Evolutionary conservation across 257 asterid genomes (phyloP).

Genomic region (Knoxia roxburghii): DNA sequence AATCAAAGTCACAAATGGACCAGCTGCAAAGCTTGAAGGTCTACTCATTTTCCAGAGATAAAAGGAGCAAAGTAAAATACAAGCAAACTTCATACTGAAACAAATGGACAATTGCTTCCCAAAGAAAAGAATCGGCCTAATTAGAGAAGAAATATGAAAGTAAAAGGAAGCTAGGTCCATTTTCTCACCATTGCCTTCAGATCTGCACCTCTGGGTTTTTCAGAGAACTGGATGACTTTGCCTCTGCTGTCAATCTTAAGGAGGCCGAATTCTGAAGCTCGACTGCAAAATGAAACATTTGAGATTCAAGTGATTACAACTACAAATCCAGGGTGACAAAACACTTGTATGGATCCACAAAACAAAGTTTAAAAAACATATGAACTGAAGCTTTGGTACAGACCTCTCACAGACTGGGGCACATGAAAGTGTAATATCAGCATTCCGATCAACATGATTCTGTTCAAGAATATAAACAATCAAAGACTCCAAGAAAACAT

Average conservation of each 20-base stretch:
- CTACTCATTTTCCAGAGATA: not conserved
- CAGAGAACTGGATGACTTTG: conserved; percentile 61
- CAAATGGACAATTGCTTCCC: not conserved
- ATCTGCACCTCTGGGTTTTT: conserved; percentile 77
- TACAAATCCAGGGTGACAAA: not conserved
- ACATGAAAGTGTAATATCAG: conserved; percentile 90
- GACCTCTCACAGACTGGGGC: conserved; percentile 82
- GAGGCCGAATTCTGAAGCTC: conserved; percentile 85
- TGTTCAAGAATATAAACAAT: conserved; percentile 31
- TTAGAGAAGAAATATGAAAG: not conserved
- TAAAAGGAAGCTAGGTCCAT: not conserved
- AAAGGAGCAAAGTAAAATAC: not conserved
- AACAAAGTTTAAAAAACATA: not conserved
- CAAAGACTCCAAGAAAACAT: conserved; percentile 8
- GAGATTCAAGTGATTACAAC: not conserved
- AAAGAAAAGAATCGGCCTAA: not conserved
- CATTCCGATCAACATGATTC: conserved; percentile 89
- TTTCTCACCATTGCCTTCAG: conserved; percentile 76
- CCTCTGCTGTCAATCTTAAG: conserved; percentile 89
- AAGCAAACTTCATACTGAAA: too few relatives aligned
- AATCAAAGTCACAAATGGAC: too few relatives aligned
- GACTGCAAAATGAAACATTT: conserved; percentile 43
- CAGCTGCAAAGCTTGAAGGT: too few relatives aligned
- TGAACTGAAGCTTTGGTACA: conserved; percentile 1
- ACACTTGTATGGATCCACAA: not conserved